phyloP scores from a whole-genome alignment of 1,284 basidiomycete species.

The Sporisorium scitamineum region DNA sequence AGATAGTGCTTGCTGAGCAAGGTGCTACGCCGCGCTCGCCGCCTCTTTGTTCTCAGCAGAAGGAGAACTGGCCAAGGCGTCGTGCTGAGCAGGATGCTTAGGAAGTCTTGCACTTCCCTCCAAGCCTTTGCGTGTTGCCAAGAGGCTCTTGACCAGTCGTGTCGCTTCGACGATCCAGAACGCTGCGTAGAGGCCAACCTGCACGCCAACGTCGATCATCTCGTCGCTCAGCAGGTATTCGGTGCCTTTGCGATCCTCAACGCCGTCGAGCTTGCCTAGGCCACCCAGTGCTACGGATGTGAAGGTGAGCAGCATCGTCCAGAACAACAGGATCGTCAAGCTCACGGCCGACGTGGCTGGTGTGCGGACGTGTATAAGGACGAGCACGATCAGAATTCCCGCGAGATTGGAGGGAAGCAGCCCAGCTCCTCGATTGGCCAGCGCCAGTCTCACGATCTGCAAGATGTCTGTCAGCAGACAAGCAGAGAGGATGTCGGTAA shows the following conservation, averaged over 20 bases:
- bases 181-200: constrained; percentile 48
- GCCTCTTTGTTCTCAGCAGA: constrained; percentile 20
- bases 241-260: constrained; percentile 44
- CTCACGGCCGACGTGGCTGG: constrained; percentile 6
- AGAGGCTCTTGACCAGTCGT: constrained; percentile 5
- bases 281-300: constrained; percentile 42
- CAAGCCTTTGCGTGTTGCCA: background rate
- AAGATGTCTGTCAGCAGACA: constrained; percentile 43
- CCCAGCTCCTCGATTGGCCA: constrained; percentile 54
- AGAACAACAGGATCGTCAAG: constrained; percentile 39
- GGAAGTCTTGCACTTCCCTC: constrained; percentile 10
- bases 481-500: constrained; percentile 1
- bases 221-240: constrained; percentile 55
- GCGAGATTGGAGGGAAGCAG: constrained; percentile 55
- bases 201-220: constrained; percentile 52
- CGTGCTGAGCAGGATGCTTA: constrained; percentile 7
- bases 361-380: constrained; percentile 42
- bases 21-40: background rate
- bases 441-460: constrained; percentile 53
- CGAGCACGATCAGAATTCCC: constrained; percentile 47
- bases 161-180: constrained; percentile 34
- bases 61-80: constrained; percentile 7
- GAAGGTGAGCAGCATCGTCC: constrained; percentile 44
- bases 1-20: too few species aligned
- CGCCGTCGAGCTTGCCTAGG: constrained; percentile 27